Percentiles rank a stretch among this genome's conserved stretches.
These are phyloP conservation scores for Zoysia japonica DNA, from an alignment of 176 grass and related monocot species.

Conservation along the genomic window DNA sequence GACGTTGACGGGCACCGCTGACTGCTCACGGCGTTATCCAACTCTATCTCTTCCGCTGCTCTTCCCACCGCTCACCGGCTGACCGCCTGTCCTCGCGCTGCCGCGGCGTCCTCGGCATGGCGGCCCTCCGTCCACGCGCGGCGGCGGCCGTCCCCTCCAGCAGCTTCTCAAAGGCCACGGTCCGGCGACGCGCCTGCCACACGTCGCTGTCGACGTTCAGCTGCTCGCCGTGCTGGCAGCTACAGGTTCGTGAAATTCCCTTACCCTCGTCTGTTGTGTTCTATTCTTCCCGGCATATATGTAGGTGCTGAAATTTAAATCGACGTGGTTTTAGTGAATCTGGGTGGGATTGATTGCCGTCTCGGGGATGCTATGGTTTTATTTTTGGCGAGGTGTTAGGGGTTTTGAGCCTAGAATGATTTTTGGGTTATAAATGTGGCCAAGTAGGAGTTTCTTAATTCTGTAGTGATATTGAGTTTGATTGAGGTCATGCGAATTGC, in stretches of 20 bases:
- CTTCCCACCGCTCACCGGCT: background rate
- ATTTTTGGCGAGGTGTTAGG: background rate
- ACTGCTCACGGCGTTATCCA: slow-evolving; percentile 12
- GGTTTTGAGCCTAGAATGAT: background rate
- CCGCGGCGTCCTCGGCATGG: background rate
- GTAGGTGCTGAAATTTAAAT: background rate
- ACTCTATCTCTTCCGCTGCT: background rate
- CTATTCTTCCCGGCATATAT: background rate
- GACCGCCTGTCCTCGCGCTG: background rate
- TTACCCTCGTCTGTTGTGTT: background rate
- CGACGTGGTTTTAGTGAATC: background rate
- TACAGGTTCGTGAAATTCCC: slow-evolving; percentile 20
- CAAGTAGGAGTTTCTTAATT: background rate
- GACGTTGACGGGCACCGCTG: background rate
- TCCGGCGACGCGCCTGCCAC: background rate
- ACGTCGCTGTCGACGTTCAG: background rate
- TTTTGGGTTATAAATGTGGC: background rate
- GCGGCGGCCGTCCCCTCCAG: background rate
- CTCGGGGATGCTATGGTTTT: background rate
- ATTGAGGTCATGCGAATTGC: background rate
- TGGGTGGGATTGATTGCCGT: background rate
- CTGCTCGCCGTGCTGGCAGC: background rate
- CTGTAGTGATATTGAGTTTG: background rate
- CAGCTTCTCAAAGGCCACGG: background rate
- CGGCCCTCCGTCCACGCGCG: slow-evolving; percentile 12